Evolutionary conservation across 73 alveolate genomes (phyloP).

Genomic region (Effrenium voratum): DNA sequence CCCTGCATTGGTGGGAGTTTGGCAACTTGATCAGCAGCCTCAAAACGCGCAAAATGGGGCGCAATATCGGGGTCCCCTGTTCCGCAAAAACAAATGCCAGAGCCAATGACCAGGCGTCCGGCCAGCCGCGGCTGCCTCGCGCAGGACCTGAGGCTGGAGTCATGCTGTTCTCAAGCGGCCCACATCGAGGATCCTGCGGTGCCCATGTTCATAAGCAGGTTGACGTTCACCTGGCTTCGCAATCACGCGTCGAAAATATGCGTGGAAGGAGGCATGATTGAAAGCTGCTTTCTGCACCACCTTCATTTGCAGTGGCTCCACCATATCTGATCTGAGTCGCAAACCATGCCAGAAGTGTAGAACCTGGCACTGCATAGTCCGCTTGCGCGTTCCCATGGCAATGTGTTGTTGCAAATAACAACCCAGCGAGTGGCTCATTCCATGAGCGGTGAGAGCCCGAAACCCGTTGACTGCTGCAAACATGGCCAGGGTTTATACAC

Average conservation of each 20-base stretch:
- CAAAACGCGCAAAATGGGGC: too few species aligned
- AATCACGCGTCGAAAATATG: background rate
- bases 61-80: too few species aligned
- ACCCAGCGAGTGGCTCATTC: too few species aligned
- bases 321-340: background rate
- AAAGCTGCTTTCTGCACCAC: background rate
- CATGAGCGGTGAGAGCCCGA: too few species aligned
- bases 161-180: background rate
- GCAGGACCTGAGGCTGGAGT: background rate
- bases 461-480: too few species aligned
- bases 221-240: slow-evolving; percentile 11
- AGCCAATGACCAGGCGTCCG: too few species aligned
- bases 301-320: background rate
- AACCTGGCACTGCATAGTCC: background rate
- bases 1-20: too few species aligned
- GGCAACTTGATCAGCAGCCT: too few species aligned
- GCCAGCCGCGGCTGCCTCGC: background rate
- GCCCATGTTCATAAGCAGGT: slow-evolving; percentile 44
- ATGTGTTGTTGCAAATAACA: too few species aligned
- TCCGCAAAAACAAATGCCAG: too few species aligned
- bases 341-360: background rate
- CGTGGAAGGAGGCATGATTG: background rate
- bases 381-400: too few species aligned
- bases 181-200: background rate
- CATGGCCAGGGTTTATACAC: too few species aligned